Evolutionary conservation across 192 early-diverging fungal genomes (phyloP), one percentile per base, ranked within the genome.

Genomic region (Coemansia sp.): DNA sequence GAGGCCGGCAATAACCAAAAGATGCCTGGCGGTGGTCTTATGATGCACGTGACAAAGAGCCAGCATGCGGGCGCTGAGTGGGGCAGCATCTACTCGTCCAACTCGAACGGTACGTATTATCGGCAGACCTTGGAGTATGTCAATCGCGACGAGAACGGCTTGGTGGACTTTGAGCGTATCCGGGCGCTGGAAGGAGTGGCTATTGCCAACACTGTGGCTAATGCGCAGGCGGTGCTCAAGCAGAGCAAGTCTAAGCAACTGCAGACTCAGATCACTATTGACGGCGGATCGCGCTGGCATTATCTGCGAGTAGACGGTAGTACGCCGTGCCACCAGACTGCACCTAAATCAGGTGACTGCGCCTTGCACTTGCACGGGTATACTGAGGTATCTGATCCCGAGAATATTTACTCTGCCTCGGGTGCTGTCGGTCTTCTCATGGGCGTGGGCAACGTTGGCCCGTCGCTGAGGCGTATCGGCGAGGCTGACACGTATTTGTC

Each of bases 401-500:
- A 87, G 22, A 90, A 93, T 76, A 78, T 91, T n/a, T 96, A 94
- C 69, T 93, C 93, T 61, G 83, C 90, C 0, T 73, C 87, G 0
- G 86, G 89, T 11, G 94, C 95, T n/a, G 84, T 90, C 1, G 96
- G 96, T 4, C 74, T 98, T 64, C 88, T 93, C 70, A 87, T 98
- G 69, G 97, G 92, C 10, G 92, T 97, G 3, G 97, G 97, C 20
- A 98, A 92, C 69, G 94, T 99, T 11, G 97, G 96, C 12, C 34
- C 65, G 0, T 69, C 70, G 18, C 72, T 99, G 35, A 70, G 72
- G 3, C 73, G 79, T 8, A 89, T 93, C 64, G 85, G 80, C 16
- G 86, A 93, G 27, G 88, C 90, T 22, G 85, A 92, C 82, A 93
- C 89, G 13, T 99, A 93, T 78, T 62, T 99, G 70, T 94, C 94